Base-by-base conservation (phyloP, 176 grass and related monocot genomes). In the Phoenix dactylifera region DNA sequence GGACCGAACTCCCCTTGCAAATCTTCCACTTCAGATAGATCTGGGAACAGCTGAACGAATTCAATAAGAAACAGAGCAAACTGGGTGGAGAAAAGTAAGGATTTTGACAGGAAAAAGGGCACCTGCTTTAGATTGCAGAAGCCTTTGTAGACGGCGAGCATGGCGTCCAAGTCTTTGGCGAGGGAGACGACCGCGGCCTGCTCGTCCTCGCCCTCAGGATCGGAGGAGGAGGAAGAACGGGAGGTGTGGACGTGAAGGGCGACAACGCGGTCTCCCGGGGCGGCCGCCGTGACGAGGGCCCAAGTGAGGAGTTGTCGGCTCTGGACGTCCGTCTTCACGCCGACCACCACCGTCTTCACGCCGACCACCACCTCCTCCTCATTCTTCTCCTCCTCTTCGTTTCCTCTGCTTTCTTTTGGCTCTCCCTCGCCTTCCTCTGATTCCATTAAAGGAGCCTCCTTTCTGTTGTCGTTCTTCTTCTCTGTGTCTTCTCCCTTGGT, bases 61-160 rank as follows among this genome's bases (percentile, higher is more conserved):
- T 2, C 50, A 32, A 48, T 35, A 24, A 64, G 69, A 54, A 23
- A 65, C 61, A 44, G 35, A 44, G 35, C 35, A 44, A 44, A 44
- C 28, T 30, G 28, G 28, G 28, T 6, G 28, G 28, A 30, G 26
- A 9, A 39, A 44, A 44, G 9, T 1, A 12, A 9, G 9, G 35
- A 44, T 44, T 35, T 14, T 44, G 35, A 54, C 24, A 6, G 22
- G 6, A 48, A 24, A 15, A 55, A 1, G 49, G 9, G 35, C 7
- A 97, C 93, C 93, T 93, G 94, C 77, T 98, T 93, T 69, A 98
- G 88, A 39, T 83, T 85, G 82, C 94, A 98, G 73, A 98, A 93
- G 0, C 84, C 94, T 26, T 86, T 73, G 60, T 98, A 98, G 54
- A 89, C 94, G 49, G 60, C 82, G 44, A 93, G 84, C 94, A 98